Conservation (phyloP, 768 basidiomycete species). For the Leccinellum albellum region DNA sequence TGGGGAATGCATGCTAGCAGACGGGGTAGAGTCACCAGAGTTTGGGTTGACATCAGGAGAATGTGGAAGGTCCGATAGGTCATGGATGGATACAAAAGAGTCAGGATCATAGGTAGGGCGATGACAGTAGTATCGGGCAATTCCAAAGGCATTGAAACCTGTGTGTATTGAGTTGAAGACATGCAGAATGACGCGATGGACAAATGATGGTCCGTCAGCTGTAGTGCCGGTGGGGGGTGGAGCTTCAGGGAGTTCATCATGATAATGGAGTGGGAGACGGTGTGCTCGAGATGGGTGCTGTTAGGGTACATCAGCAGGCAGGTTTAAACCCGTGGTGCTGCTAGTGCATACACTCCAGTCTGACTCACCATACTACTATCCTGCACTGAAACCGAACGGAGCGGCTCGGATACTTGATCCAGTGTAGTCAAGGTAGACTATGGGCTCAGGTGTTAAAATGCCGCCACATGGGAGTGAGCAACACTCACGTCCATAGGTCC, state of each 20-base stretch:
- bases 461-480: no score
- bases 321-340: background rate
- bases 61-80: background rate
- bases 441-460: no score
- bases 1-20: background rate
- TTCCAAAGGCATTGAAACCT: background rate
- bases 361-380: no score
- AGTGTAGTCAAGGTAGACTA: background rate
- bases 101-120: conserved; percentile 4
- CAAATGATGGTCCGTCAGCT: background rate
- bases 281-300: background rate
- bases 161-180: background rate
- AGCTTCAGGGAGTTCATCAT: background rate
- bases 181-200: background rate
- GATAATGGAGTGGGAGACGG: background rate
- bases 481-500: no score
- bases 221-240: background rate
- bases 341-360: no score
- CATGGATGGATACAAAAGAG: background rate
- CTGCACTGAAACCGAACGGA: background rate
- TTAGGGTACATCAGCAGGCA: background rate
- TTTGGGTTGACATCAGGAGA: background rate
- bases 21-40: background rate
- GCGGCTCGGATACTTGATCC: background rate
- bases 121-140: background rate